phyloP scores from a whole-genome alignment of 2,329 filamentous ascomycete species.

The Pseudogymnoascus sp. region DNA sequence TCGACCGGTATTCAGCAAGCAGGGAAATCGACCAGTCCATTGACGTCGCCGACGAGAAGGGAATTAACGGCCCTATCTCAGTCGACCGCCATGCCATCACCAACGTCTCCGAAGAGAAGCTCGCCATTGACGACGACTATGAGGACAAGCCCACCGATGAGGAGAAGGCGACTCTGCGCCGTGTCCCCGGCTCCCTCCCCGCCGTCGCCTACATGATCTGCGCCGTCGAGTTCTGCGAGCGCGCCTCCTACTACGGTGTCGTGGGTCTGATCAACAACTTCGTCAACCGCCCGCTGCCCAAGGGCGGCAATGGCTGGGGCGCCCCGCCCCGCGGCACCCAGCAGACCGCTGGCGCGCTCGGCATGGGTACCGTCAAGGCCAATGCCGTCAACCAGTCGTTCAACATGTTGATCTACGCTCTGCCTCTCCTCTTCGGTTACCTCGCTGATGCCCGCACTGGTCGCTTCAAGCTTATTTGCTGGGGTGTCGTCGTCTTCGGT shows the following conservation, averaged over 20 bases:
- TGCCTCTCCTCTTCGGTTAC: slow-evolving; percentile 44
- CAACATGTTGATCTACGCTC: slow-evolving; percentile 42
- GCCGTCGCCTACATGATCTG: slow-evolving; percentile 62
- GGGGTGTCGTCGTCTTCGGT: slow-evolving; percentile 43
- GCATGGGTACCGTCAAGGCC: slow-evolving; percentile 47
- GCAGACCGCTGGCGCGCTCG: slow-evolving; percentile 46
- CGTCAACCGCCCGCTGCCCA: slow-evolving; percentile 52
- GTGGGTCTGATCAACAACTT: slow-evolving; percentile 53
- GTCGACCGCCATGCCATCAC: slow-evolving; percentile 14
- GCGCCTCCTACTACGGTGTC: slow-evolving; percentile 71
- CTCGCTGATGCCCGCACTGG: slow-evolving; percentile 58
- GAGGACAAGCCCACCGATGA: slow-evolving; percentile 46
- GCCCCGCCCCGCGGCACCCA: slow-evolving; percentile 31
- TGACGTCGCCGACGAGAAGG: background rate
- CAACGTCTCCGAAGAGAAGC: slow-evolving; percentile 16
- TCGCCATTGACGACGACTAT: slow-evolving; percentile 15
- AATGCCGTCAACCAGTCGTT: slow-evolving; percentile 47
- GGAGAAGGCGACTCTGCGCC: slow-evolving; percentile 52
- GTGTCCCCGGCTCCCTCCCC: slow-evolving; percentile 57
- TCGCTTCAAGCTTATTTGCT: slow-evolving; percentile 54
- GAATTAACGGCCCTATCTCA: slow-evolving; percentile 12
- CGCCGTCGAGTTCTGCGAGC: slow-evolving; percentile 67
- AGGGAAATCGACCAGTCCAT: background rate
- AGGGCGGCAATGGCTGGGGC: slow-evolving; percentile 32
- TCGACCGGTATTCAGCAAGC: background rate